A percentile compares a stretch with the other conserved stretches of the same genome.
These are phyloP conservation scores for Ramularia collo-cygni DNA, from an alignment of 2,329 filamentous ascomycete genomes.

Conservation along the genomic window DNA sequence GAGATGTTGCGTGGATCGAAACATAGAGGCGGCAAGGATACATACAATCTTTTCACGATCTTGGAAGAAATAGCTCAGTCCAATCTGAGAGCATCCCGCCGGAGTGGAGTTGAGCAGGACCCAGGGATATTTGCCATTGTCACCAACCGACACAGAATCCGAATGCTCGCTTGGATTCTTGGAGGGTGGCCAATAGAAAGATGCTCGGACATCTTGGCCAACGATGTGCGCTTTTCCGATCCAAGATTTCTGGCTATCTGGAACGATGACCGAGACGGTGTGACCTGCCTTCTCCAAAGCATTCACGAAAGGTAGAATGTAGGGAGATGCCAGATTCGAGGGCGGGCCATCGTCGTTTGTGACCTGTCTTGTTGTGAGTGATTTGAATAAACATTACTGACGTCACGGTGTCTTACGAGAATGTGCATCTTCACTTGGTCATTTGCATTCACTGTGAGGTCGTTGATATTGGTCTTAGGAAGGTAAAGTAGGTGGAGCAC, in stretches of 20 bases:
- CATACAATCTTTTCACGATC: conserved; percentile 29
- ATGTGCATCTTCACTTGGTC: conserved; percentile 1
- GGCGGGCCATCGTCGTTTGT: conserved; percentile 48
- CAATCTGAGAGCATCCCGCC: conserved; percentile 45
- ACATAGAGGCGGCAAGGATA: no score
- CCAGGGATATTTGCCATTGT: conserved; percentile 39
- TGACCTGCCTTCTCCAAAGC: conserved; percentile 60
- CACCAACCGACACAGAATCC: conserved; percentile 23
- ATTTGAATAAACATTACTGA: not conserved
- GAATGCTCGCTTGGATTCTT: conserved; percentile 19
- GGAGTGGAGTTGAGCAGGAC: conserved; percentile 45
- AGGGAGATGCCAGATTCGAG: conserved; percentile 44
- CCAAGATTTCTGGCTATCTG: conserved; percentile 90
- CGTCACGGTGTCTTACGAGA: not conserved
- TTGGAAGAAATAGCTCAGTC: conserved; percentile 43
- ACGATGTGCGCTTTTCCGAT: conserved; percentile 98
- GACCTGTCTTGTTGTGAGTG: conserved; percentile 28
- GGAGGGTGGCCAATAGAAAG: conserved; percentile 50
- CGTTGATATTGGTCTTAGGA: not conserved
- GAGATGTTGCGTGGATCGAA: not conserved
- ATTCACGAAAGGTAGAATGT: conserved; percentile 42
- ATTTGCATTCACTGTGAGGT: not conserved
- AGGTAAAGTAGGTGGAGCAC: no score
- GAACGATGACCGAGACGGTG: conserved; percentile 83
- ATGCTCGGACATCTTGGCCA: conserved; percentile 64